These are phyloP conservation scores for Kokia cookei DNA, from an alignment of 441 rosid genomes.

Conservation along the genomic window DNA sequence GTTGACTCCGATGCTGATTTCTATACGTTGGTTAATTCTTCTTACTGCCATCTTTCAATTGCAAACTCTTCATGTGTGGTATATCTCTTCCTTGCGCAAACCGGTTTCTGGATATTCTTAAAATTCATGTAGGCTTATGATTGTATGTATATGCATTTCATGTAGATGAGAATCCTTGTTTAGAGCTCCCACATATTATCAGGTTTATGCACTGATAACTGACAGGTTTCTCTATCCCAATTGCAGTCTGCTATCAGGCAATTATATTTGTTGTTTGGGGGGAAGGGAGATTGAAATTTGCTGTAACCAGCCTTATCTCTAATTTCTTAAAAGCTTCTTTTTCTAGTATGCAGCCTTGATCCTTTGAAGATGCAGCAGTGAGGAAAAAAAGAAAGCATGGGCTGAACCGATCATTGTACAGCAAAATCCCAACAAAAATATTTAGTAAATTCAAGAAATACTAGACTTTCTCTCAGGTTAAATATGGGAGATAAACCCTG, in stretches of 20 bases:
- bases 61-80: background rate
- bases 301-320: background rate
- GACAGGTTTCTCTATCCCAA: background rate
- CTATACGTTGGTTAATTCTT: background rate
- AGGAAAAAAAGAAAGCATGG: background rate
- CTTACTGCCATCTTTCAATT: background rate
- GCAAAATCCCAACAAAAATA: background rate
- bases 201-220: background rate
- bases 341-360: conserved; percentile 20
- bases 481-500: background rate
- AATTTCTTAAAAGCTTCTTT: background rate
- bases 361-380: conserved; percentile 20
- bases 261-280: background rate
- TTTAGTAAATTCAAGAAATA: background rate
- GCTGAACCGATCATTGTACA: background rate
- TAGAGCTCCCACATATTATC: background rate
- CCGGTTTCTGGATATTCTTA: background rate
- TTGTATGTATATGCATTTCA: background rate
- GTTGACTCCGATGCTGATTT: background rate
- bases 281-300: background rate
- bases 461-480: background rate
- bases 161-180: background rate
- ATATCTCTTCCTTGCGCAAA: background rate
- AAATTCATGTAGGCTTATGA: background rate
- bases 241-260: background rate